Conservation (phyloP, 768 basidiomycete species). For the Pilatotrama ljubarskyi region DNA sequence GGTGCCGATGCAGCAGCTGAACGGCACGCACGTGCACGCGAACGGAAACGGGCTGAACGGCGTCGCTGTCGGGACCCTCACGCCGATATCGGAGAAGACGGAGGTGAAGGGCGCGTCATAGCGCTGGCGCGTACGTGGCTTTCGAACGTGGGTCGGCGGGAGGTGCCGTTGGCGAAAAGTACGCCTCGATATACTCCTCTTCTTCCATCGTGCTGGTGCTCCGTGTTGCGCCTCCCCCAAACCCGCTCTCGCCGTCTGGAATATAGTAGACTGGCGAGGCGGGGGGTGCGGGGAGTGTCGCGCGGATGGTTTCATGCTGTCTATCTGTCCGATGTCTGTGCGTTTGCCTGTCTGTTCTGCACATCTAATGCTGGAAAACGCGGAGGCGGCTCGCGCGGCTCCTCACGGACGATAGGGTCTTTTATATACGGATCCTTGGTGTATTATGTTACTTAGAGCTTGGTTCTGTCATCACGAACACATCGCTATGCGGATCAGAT, state of each 20-base stretch:
- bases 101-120: conserved; percentile 4
- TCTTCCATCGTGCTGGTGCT: too few relatives aligned
- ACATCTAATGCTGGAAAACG: conserved; percentile 3
- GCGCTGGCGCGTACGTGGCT: not conserved
- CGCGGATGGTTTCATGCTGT: not conserved
- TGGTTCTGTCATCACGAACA: too few relatives aligned
- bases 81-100: conserved; percentile 19
- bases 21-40: not conserved
- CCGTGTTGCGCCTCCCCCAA: too few relatives aligned
- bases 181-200: too few relatives aligned
- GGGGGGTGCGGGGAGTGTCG: not conserved
- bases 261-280: too few relatives aligned
- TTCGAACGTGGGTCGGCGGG: too few relatives aligned
- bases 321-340: not conserved
- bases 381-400: not conserved
- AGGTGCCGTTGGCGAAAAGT: too few relatives aligned
- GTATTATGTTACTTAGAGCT: not conserved
- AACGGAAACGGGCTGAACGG: not conserved
- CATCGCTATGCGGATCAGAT: too few relatives aligned
- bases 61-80: not conserved
- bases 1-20: not conserved
- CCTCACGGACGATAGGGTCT: conserved; percentile 11
- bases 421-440: not conserved
- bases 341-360: not conserved
- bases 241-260: too few relatives aligned